Conservation (phyloP, 768 basidiomycete genomes). For the Podaxis rugospora region DNA sequence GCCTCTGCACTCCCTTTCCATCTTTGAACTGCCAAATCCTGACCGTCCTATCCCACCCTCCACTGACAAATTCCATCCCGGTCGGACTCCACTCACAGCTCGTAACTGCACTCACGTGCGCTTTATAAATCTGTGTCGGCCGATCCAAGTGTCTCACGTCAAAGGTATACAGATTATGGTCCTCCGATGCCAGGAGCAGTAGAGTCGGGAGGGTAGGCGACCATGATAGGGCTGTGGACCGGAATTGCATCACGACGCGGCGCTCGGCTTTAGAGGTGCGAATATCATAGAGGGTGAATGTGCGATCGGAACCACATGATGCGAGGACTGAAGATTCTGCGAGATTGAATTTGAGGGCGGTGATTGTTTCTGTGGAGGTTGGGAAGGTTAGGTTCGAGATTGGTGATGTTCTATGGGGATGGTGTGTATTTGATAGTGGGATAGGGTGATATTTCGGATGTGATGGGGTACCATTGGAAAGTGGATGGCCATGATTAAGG, state of each 20-base stretch:
- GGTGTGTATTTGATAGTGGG: background rate
- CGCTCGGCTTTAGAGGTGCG: conserved; percentile 95
- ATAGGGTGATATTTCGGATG: background rate
- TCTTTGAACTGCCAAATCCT: conserved; percentile 63
- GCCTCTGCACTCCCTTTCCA: conserved; percentile 30
- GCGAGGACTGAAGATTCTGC: conserved; percentile 95
- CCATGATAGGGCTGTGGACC: conserved; percentile 88
- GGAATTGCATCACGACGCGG: conserved; percentile 91
- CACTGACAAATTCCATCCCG: conserved; percentile 92
- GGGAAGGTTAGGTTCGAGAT: conserved; percentile 86
- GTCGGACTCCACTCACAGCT: conserved; percentile 97
- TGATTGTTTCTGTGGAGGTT: conserved; percentile 84
- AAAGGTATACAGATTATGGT: conserved; percentile 97
- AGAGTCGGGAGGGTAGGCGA: conserved; percentile 94
- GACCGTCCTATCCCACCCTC: conserved; percentile 94
- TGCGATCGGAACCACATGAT: conserved; percentile 90
- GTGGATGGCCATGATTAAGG: background rate
- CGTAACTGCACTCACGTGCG: conserved; percentile 95
- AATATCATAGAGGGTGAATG: conserved; percentile 95
- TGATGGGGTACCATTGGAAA: background rate
- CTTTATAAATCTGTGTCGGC: conserved; percentile 94
- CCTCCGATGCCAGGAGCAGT: conserved; percentile 93
- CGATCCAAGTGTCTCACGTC: conserved; percentile 81
- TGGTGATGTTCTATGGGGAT: conserved; percentile 61
- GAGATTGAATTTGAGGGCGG: conserved; percentile 86